These are phyloP conservation scores for Septoria petroselini DNA, from an alignment of 2,329 filamentous ascomycete genomes.

Conservation along the genomic window DNA sequence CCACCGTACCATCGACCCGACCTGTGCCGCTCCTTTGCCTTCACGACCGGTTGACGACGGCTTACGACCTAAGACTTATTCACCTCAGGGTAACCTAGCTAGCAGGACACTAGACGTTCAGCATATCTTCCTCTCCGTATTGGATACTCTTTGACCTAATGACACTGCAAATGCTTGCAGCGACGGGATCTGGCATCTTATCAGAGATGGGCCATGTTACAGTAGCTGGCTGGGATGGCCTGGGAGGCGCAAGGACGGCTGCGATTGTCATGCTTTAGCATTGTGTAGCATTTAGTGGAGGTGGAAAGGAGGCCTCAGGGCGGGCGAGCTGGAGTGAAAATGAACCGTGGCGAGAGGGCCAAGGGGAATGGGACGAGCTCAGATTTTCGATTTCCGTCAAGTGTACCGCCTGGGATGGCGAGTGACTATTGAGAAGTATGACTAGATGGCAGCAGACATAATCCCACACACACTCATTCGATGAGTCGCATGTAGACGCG, in stretches of 20 bases:
- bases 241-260: not conserved
- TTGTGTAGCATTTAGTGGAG: slow-evolving; percentile 10
- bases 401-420: slow-evolving; percentile 13
- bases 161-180: slow-evolving; percentile 1
- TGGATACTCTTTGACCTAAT: slow-evolving; percentile 28
- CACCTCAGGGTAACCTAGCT: slow-evolving; percentile 38
- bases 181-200: not conserved
- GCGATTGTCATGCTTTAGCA: not conserved
- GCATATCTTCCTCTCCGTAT: slow-evolving; percentile 27
- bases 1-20: slow-evolving; percentile 9
- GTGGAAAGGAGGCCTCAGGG: not conserved
- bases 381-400: slow-evolving; percentile 10
- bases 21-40: slow-evolving; percentile 23
- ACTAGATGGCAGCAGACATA: slow-evolving; percentile 13
- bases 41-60: slow-evolving; percentile 29
- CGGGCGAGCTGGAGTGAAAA: not conserved
- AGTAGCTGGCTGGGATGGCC: not conserved
- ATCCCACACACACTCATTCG: slow-evolving; percentile 18
- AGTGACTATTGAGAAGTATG: slow-evolving; percentile 13
- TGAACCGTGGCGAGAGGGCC: not conserved
- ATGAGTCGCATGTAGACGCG: slow-evolving; percentile 12
- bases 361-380: not conserved
- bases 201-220: slow-evolving; percentile 1
- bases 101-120: slow-evolving; percentile 24
- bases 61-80: slow-evolving; percentile 38